Evolutionary conservation across 768 basidiomycete genomes (phyloP), one percentile per base, ranked within the genome.

Genomic region (Amanita brunnescens): DNA sequence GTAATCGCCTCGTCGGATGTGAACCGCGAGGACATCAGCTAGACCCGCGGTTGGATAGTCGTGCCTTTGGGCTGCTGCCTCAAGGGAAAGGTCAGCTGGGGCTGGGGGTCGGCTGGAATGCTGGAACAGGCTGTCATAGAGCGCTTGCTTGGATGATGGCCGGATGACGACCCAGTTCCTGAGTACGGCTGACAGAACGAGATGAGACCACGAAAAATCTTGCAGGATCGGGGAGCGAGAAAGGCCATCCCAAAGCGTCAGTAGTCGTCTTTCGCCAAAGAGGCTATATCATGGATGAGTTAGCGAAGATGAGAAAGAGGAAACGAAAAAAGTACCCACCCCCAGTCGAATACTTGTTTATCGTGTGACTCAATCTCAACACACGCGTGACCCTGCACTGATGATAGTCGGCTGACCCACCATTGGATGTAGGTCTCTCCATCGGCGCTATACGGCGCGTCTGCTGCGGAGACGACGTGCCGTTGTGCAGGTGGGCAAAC

Each of bases 1-100:
- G 57, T 76, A 83, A 53, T 83, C 81, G 5, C 81, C 81, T 1
- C 79, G 67, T 5, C 80, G 73, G 37, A 75, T 67, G 47, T 83
- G 80, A 6, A 82, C 51, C 1, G 81, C 81, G 10, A 83, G 59
- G 12, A 80, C 66, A 2, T 74, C 76, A 1, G 63, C 57, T 20
- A 78, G 63, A 7, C 65, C 63, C 34, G 58, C 38, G 4, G 48
- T 45, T 9, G 59, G 23, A 10, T 59, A 60, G 26, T 57, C 49
- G 24, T 57, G 41, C 8, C 42, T 23, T 13, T 51, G 38, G 14
- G 14, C 8, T 12, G 24, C 16, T 8, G 2, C 24, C 4, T 29
- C 24, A n/a, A 23, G 35, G 14, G 33, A 23, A n/a, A 35, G 33
- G 9, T 54, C 46, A 13, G 53, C 29, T 10, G 18, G 57, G 43